phyloP scores from a whole-genome alignment of 768 basidiomycete genomes.

The Galerina marginata region DNA sequence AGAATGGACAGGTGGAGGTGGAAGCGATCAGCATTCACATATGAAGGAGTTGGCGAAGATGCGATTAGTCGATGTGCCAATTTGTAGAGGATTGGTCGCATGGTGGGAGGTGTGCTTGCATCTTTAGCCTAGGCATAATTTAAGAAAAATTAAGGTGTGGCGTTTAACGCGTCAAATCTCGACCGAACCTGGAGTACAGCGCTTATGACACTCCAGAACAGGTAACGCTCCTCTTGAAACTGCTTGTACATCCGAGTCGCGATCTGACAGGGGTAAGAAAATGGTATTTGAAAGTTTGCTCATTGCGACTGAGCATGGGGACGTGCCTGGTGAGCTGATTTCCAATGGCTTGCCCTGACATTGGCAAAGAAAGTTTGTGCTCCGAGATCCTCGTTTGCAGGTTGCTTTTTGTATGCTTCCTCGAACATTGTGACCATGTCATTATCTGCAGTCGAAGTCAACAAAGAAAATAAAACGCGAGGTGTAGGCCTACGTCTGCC shows the following conservation, averaged over 20 bases:
- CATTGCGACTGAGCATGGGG: not conserved
- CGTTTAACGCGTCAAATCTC: not conserved
- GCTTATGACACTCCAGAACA: constrained; percentile 85
- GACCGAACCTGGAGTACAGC: constrained; percentile 73
- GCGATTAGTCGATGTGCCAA: constrained; percentile 78
- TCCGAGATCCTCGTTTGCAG: constrained; percentile 82
- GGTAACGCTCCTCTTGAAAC: constrained; percentile 80
- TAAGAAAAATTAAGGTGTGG: not conserved
- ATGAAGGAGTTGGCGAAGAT: constrained; percentile 66
- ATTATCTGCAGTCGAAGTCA: constrained; percentile 48
- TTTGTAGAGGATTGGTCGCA: constrained; percentile 74
- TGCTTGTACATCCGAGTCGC: constrained; percentile 84
- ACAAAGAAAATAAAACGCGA: not conserved
- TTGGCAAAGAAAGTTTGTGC: constrained; percentile 87
- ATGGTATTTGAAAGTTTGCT: not conserved
- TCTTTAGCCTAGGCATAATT: constrained; percentile 66
- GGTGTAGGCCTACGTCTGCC: constrained; percentile 58
- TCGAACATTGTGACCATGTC: constrained; percentile 88
- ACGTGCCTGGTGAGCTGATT: constrained; percentile 79
- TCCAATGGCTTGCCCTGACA: constrained; percentile 81
- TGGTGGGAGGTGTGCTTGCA: constrained; percentile 57
- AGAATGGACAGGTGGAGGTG: constrained; percentile 77
- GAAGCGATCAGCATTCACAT: constrained; percentile 75
- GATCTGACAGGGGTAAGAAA: constrained; percentile 48
- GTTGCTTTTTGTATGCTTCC: constrained; percentile 82